Conservation (phyloP, 371 early-diverging fungal genomes). For the Mortierella sp. region DNA sequence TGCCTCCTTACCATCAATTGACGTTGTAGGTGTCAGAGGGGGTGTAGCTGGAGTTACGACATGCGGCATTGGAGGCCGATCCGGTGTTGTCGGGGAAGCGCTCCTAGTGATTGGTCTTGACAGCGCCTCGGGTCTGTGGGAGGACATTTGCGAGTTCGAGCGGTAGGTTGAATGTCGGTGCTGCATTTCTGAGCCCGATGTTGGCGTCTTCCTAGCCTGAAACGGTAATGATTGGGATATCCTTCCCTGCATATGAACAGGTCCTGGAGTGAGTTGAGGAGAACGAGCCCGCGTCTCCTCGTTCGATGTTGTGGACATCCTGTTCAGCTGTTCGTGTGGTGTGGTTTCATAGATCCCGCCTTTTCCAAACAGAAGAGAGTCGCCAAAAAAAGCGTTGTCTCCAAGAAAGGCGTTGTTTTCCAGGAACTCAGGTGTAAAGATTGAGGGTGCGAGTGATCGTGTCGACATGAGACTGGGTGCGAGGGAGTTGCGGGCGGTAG, state of each 20-base stretch:
- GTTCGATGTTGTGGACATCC: constrained; percentile 3
- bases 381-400: constrained; percentile 45
- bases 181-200: constrained; percentile 9
- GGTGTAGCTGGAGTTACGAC: constrained; percentile 47
- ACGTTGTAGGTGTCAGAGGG: constrained; percentile 49
- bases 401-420: constrained; percentile 38
- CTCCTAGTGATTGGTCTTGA: constrained; percentile 1
- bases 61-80: constrained; percentile 5
- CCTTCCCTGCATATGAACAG: constrained; percentile 2
- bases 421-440: constrained; percentile 41
- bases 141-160: background rate
- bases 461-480: constrained; percentile 38
- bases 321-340: constrained; percentile 15
- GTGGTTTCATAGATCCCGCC: constrained; percentile 39
- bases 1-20: constrained; percentile 46
- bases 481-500: constrained; percentile 15
- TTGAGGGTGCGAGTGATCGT: constrained; percentile 36
- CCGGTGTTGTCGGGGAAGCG: background rate
- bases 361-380: constrained; percentile 48
- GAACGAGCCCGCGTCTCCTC: constrained; percentile 9
- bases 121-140: background rate
- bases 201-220: constrained; percentile 13
- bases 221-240: constrained; percentile 10
- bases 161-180: constrained; percentile 6
- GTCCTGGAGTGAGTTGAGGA: constrained; percentile 1